These are phyloP conservation scores for Calonectria montana DNA, from an alignment of 2,329 filamentous ascomycete genomes.

Conservation along the genomic window DNA sequence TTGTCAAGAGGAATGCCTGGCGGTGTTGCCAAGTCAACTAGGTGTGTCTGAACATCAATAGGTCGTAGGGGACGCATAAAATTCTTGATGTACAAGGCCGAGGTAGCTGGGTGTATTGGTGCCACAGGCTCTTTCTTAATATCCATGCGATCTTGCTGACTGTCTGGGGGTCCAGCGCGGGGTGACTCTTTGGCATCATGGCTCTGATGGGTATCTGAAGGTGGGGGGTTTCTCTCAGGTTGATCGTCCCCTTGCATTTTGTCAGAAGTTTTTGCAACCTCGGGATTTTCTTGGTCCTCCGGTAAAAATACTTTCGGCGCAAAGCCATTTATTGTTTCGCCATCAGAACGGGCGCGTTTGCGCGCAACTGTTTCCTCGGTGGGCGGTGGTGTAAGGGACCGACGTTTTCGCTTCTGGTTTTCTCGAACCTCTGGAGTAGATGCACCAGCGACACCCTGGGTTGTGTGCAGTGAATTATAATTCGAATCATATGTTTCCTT, in stretches of 20 bases:
- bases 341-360: constrained; percentile 65
- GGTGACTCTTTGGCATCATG: constrained; percentile 1
- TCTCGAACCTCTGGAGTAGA: constrained; percentile 51
- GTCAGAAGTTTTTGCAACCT: neutral
- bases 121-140: constrained; percentile 57
- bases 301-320: constrained; percentile 10
- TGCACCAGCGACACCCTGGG: constrained; percentile 19
- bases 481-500: constrained; percentile 16
- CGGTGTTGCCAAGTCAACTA: constrained; percentile 75
- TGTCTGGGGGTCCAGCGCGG: constrained; percentile 18
- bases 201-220: constrained; percentile 6
- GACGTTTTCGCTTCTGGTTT: constrained; percentile 73
- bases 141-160: constrained; percentile 43
- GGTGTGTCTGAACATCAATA: constrained; percentile 73
- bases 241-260: constrained; percentile 15
- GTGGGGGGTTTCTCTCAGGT: constrained; percentile 12
- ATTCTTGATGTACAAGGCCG: constrained; percentile 88
- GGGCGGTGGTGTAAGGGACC: constrained; percentile 71
- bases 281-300: neutral
- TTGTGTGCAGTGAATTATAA: constrained; percentile 22
- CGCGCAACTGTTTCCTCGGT: constrained; percentile 62
- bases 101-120: constrained; percentile 77
- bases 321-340: constrained; percentile 27
- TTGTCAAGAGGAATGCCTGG: constrained; percentile 62
- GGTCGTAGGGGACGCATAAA: constrained; percentile 88